Evolutionary conservation across 306 rosid species (phyloP).

Genomic region (Quercus suber): DNA sequence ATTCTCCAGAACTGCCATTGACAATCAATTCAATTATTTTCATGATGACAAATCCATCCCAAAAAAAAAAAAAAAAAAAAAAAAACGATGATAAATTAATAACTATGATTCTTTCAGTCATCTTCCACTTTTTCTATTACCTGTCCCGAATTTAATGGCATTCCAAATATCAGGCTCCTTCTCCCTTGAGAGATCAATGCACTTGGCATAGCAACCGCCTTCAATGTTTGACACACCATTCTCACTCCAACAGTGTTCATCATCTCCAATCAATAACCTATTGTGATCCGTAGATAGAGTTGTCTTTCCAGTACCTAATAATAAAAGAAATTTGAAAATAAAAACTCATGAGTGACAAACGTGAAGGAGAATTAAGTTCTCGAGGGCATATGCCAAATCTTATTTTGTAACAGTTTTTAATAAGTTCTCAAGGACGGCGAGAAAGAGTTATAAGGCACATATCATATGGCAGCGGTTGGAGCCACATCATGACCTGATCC

Average conservation of each 20-base stretch:
- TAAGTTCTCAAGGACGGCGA: conserved; percentile 17
- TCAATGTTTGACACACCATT: conserved; percentile 53
- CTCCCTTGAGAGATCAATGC: conserved; percentile 47
- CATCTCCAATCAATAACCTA: conserved; percentile 52
- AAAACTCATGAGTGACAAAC: not conserved
- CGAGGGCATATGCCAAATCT: conserved; percentile 7
- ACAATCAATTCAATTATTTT: not conserved
- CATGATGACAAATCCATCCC: not conserved
- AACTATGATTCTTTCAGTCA: not conserved
- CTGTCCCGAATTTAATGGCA: conserved; percentile 59
- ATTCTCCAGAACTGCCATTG: conserved; percentile 68
- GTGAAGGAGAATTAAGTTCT: not conserved
- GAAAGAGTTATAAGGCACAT: conserved; percentile 29
- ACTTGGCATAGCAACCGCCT: conserved; percentile 63
- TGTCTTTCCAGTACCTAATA: conserved; percentile 42
- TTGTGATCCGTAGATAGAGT: conserved; percentile 57
- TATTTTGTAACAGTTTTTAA: not conserved
- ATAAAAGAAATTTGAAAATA: not conserved
- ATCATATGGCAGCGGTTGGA: conserved; percentile 24
- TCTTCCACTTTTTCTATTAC: conserved; percentile 18
- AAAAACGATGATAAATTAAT: not conserved
- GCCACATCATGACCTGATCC: conserved; percentile 18
- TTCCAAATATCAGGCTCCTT: conserved; percentile 62
- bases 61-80: not conserved
- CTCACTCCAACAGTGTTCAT: conserved; percentile 54